Conservation (phyloP, 1,284 basidiomycete genomes). For the Pyrrhoderma noxium region DNA sequence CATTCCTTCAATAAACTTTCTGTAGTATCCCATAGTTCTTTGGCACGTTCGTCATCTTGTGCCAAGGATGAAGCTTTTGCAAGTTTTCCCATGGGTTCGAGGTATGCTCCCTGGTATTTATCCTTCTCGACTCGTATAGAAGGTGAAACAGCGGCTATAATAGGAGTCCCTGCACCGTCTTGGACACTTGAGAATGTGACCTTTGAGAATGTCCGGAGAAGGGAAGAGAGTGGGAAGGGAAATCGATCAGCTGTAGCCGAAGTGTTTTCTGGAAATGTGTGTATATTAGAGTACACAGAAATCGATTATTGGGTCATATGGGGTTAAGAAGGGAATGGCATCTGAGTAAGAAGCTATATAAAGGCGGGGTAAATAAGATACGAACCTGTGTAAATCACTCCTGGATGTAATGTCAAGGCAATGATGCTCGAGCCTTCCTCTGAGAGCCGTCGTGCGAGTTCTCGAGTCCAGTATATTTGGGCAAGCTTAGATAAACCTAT, state of each 20-base stretch:
- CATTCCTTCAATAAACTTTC: slow-evolving; percentile 27
- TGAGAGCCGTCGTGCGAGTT: slow-evolving; percentile 19
- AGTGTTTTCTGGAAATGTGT: background rate
- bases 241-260: slow-evolving; percentile 8
- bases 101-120: slow-evolving; percentile 35
- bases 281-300: no score
- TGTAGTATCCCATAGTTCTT: slow-evolving; percentile 38
- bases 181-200: slow-evolving; percentile 31
- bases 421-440: slow-evolving; percentile 15
- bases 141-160: slow-evolving; percentile 38
- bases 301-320: no score
- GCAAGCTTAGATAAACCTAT: slow-evolving; percentile 20
- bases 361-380: slow-evolving; percentile 21
- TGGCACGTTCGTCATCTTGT: slow-evolving; percentile 32
- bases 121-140: slow-evolving; percentile 30
- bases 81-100: slow-evolving; percentile 21
- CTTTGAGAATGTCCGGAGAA: slow-evolving; percentile 32
- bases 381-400: slow-evolving; percentile 20
- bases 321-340: background rate
- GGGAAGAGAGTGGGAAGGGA: slow-evolving; percentile 21
- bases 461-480: slow-evolving; percentile 20
- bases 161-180: slow-evolving; percentile 7
- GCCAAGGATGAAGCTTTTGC: slow-evolving; percentile 24
- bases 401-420: slow-evolving; percentile 20
- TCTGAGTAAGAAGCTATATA: background rate